Evolutionary conservation across 208 protist species (phyloP).

Genomic region (Acanthamoeba healyi): DNA sequence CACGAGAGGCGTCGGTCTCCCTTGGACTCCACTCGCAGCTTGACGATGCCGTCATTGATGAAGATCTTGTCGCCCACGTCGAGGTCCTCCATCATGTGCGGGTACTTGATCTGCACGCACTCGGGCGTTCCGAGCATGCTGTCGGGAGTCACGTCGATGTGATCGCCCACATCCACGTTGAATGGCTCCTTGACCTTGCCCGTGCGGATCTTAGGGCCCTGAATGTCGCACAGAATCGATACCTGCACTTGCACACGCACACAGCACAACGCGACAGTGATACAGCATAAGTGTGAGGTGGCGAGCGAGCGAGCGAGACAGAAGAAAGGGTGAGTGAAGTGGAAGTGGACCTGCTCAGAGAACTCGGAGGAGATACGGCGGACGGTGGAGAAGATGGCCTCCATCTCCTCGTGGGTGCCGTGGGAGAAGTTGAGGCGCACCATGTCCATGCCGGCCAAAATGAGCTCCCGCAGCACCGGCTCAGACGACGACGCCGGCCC

Average conservation of each 20-base stretch:
- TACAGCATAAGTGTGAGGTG: too few species aligned
- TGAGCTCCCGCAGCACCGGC: slow-evolving; percentile 57
- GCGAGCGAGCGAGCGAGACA: too few species aligned
- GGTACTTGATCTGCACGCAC: slow-evolving; percentile 74
- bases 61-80: slow-evolving; percentile 72
- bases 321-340: not conserved
- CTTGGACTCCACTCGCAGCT: slow-evolving; percentile 43
- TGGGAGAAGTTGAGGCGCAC: slow-evolving; percentile 80
- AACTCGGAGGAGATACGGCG: slow-evolving; percentile 67
- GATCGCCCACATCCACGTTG: slow-evolving; percentile 72
- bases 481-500: slow-evolving; percentile 73
- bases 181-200: slow-evolving; percentile 72
- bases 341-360: slow-evolving; percentile 28
- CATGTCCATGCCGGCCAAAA: slow-evolving; percentile 76
- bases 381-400: slow-evolving; percentile 68
- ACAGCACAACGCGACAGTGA: not conserved
- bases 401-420: slow-evolving; percentile 70
- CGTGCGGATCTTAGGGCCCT: slow-evolving; percentile 74
- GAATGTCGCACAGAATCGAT: slow-evolving; percentile 76
- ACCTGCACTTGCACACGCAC: not conserved
- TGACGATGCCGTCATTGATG: slow-evolving; percentile 78
- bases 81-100: slow-evolving; percentile 73
- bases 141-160: slow-evolving; percentile 68
- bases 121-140: slow-evolving; percentile 69
- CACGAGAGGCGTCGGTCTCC: not conserved